phyloP scores from a whole-genome alignment of 768 basidiomycete genomes.

The Rhodocollybia butyracea region DNA sequence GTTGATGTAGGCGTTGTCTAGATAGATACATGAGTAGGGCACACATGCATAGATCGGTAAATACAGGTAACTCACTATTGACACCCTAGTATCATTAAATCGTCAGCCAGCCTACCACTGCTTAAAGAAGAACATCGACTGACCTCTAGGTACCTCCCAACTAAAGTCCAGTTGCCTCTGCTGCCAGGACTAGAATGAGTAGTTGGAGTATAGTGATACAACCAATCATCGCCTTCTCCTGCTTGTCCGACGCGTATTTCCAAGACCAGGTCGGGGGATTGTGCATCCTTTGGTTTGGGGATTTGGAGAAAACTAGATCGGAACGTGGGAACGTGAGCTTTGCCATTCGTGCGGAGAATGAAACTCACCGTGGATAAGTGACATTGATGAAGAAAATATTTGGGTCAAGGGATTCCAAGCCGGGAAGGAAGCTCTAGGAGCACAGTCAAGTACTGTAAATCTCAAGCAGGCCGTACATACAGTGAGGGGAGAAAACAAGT shows the following conservation, averaged over 20 bases:
- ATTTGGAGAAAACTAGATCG: conserved; percentile 3
- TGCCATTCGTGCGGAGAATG: not conserved
- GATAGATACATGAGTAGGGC: not conserved
- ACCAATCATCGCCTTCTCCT: conserved; percentile 34
- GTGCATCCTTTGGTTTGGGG: not conserved
- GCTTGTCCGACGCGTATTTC: conserved; percentile 32
- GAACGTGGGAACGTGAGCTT: not conserved
- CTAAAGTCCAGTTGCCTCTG: conserved; percentile 21
- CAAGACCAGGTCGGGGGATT: conserved; percentile 27
- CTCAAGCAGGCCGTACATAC: not conserved
- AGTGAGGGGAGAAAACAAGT: conserved; percentile 23
- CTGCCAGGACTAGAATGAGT: too few relatives aligned
- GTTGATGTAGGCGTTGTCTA: conserved; percentile 37
- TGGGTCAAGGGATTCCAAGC: conserved; percentile 26
- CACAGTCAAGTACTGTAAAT: not conserved
- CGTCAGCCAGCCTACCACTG: not conserved
- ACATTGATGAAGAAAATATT: conserved; percentile 29
- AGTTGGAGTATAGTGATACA: conserved; percentile 32
- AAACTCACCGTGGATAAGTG: conserved; percentile 32
- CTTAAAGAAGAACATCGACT: not conserved
- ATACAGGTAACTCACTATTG: conserved; percentile 21
- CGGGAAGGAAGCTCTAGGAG: conserved; percentile 28
- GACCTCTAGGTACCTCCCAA: conserved; percentile 33
- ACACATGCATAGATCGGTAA: not conserved
- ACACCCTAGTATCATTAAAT: conserved; percentile 23